These are phyloP conservation scores for Sphaerulina vaccinii DNA, from an alignment of 2,329 filamentous ascomycete genomes.

Conservation along the genomic window DNA sequence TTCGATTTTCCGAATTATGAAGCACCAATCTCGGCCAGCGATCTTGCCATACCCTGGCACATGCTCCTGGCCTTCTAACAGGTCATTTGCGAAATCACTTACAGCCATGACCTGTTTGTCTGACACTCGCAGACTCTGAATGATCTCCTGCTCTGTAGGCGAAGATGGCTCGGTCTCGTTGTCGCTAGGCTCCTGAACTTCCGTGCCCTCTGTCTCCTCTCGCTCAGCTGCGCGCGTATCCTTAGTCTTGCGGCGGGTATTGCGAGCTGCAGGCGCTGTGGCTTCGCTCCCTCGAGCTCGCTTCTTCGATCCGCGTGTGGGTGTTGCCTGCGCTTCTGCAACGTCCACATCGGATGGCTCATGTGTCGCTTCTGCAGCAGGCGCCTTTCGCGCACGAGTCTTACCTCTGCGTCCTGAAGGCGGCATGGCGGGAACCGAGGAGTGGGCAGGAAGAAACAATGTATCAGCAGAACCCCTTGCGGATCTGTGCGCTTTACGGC, in stretches of 20 bases:
- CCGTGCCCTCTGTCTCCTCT: conserved; percentile 41
- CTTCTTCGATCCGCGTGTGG: conserved; percentile 49
- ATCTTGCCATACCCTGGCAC: conserved; percentile 75
- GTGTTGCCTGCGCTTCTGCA: conserved; percentile 49
- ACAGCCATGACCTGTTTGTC: conserved; percentile 55
- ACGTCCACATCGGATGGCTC: conserved; percentile 43
- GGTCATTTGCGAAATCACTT: conserved; percentile 56
- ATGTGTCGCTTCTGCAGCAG: conserved; percentile 28
- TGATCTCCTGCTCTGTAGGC: conserved; percentile 45
- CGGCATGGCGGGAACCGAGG: conserved; percentile 29
- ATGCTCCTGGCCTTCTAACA: conserved; percentile 47
- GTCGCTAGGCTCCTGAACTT: conserved; percentile 41
- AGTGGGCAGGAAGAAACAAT: background rate
- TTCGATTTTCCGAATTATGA: conserved; percentile 72
- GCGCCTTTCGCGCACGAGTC: conserved; percentile 34
- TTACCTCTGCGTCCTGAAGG: conserved; percentile 37
- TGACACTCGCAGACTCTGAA: conserved; percentile 45
- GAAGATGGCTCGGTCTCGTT: conserved; percentile 39
- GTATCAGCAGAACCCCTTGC: background rate
- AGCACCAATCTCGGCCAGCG: conserved; percentile 78
- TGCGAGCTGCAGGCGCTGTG: conserved; percentile 30
- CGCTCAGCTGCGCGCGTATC: conserved; percentile 34
- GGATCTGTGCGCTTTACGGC: background rate
- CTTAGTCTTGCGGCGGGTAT: conserved; percentile 37
- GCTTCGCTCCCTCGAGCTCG: conserved; percentile 38